phyloP scores from a whole-genome alignment of 2,329 filamentous ascomycete genomes.

The Boeremia lycopersici region DNA sequence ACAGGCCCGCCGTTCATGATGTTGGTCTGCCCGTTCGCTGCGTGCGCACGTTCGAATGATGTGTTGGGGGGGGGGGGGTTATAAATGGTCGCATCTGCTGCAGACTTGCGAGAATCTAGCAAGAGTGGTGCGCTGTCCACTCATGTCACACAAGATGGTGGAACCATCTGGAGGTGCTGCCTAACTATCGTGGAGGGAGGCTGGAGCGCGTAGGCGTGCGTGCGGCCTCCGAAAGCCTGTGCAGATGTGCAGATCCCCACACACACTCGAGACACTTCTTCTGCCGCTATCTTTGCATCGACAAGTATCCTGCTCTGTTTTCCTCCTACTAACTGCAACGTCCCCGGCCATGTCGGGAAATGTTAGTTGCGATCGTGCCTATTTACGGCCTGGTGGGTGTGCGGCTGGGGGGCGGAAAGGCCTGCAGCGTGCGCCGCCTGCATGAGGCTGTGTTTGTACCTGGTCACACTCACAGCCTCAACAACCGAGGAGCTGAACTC shows the following conservation, averaged over 20 bases:
- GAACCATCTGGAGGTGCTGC: too few relatives aligned
- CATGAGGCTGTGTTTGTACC: conserved; percentile 14
- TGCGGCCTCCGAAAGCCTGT: not conserved
- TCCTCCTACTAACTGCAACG: not conserved
- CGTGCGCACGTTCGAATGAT: too few relatives aligned
- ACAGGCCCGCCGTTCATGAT: not conserved
- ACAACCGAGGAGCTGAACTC: conserved; percentile 14
- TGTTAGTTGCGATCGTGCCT: not conserved
- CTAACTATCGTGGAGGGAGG: not conserved
- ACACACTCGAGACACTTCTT: not conserved
- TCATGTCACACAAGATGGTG: too few relatives aligned
- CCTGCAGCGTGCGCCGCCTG: conserved; percentile 6
- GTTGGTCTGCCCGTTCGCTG: too few relatives aligned
- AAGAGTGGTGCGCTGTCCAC: too few relatives aligned
- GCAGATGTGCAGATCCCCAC: not conserved
- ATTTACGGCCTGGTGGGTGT: not conserved
- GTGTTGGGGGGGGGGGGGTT: too few relatives aligned
- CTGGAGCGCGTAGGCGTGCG: not conserved
- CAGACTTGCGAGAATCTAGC: too few relatives aligned
- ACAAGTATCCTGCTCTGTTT: not conserved
- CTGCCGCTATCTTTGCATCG: not conserved
- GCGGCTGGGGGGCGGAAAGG: conserved; percentile 7
- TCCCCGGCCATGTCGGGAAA: not conserved
- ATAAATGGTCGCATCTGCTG: too few relatives aligned
- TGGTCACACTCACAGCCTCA: conserved; percentile 12